Evolutionary conservation across 495 filamentous ascomycete genomes (phyloP).

Genomic region (Durotheca rogersii): DNA sequence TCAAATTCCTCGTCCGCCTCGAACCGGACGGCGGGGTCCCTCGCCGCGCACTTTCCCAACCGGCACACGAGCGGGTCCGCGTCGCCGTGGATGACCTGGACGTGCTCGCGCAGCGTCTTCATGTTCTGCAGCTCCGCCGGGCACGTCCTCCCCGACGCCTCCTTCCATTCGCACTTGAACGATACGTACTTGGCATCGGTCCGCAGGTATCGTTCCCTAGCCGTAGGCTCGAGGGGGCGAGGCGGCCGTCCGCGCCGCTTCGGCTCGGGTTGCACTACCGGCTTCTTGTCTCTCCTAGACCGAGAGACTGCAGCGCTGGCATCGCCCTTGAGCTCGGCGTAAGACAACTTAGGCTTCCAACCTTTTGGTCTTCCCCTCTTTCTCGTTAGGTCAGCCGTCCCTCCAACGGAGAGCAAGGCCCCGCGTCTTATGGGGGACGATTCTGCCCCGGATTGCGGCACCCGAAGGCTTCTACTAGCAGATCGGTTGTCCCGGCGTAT

Average conservation of each 20-base stretch:
- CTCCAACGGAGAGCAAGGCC: neutral
- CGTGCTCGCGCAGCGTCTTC: constrained; percentile 66
- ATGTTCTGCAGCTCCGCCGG: constrained; percentile 72
- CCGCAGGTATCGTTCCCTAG: constrained; percentile 28
- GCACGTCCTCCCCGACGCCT: constrained; percentile 43
- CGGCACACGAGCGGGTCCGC: constrained; percentile 35
- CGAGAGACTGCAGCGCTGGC: constrained; percentile 1
- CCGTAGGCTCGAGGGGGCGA: constrained; percentile 12
- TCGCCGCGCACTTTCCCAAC: constrained; percentile 39
- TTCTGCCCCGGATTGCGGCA: neutral
- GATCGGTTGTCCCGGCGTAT: neutral
- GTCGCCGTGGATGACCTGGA: constrained; percentile 56
- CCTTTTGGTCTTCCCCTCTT: constrained; percentile 35
- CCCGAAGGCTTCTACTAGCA: neutral
- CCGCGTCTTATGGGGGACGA: neutral
- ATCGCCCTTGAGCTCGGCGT: constrained; percentile 11
- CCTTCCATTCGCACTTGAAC: constrained; percentile 46
- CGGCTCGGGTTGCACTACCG: constrained; percentile 8
- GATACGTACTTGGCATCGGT: constrained; percentile 25
- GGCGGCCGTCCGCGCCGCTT: constrained; percentile 33
- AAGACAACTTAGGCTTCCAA: constrained; percentile 23
- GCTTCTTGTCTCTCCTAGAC: constrained; percentile 3
- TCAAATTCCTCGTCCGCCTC: constrained; percentile 49
- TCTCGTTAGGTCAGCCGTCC: constrained; percentile 7
- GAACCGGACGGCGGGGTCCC: constrained; percentile 21